Percentiles rank a stretch among this genome's conserved stretches.
Evolutionary conservation across 345 rosid species (phyloP).

Genomic region (Brassica napus): DNA sequence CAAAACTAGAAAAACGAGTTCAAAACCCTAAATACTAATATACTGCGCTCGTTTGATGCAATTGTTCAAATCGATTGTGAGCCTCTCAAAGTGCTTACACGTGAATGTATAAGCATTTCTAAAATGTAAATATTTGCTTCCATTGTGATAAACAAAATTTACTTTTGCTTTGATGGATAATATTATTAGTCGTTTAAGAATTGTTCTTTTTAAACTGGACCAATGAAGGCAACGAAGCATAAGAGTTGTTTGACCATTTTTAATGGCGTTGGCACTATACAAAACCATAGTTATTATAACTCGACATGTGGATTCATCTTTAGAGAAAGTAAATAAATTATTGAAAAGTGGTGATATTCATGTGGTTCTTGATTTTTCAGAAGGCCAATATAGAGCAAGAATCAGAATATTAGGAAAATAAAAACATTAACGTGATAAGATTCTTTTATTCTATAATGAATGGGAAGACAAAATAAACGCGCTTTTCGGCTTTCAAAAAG

Average conservation of each 20-base stretch:
- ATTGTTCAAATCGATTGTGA: constrained; percentile 16
- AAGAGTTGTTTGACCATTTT: background rate
- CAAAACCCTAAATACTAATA: background rate
- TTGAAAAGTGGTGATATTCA: background rate
- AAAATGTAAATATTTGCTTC: background rate
- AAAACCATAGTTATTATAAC: background rate
- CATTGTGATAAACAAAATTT: constrained; percentile 16
- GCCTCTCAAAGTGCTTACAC: constrained; percentile 28
- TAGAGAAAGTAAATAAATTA: background rate
- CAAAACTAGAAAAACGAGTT: constrained; percentile 10
- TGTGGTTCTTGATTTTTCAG: constrained; percentile 21
- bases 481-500: constrained; percentile 18
- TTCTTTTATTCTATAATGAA: constrained; percentile 5
- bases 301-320: constrained; percentile 23
- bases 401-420: constrained; percentile 26
- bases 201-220: constrained; percentile 17
- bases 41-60: background rate
- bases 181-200: constrained; percentile 12
- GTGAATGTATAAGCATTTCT: constrained; percentile 21
- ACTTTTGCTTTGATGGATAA: constrained; percentile 17
- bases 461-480: background rate
- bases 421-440: constrained; percentile 10
- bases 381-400: constrained; percentile 7
- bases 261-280: constrained; percentile 20
- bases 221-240: constrained; percentile 24